phyloP scores from a whole-genome alignment of 306 rosid genomes.

The Trifolium dubium region DNA sequence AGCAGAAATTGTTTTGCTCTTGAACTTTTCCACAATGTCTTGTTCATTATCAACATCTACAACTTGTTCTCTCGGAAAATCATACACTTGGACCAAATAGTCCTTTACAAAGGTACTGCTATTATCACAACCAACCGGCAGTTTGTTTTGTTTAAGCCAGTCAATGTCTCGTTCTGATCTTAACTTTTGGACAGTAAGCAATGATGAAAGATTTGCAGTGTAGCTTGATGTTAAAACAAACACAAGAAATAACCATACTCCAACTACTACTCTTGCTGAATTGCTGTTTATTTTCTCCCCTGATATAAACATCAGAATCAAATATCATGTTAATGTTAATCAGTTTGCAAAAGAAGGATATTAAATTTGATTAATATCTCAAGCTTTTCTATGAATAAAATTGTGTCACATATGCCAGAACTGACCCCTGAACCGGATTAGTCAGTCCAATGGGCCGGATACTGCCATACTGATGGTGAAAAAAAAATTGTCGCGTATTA shows the following conservation, averaged over 20 bases:
- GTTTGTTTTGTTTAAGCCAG: slow-evolving; percentile 53
- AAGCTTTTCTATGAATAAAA: neutral
- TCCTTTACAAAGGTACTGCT: slow-evolving; percentile 40
- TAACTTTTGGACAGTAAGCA: slow-evolving; percentile 54
- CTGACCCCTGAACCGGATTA: no score
- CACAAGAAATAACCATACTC: slow-evolving; percentile 60
- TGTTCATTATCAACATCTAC: slow-evolving; percentile 31
- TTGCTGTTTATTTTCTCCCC: slow-evolving; percentile 56
- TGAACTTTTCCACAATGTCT: slow-evolving; percentile 37
- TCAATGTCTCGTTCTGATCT: slow-evolving; percentile 44
- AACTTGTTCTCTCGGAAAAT: slow-evolving; percentile 12
- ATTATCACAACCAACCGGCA: slow-evolving; percentile 53
- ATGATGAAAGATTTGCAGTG: slow-evolving; percentile 73
- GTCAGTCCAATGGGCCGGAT: no score
- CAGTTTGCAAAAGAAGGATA: slow-evolving; percentile 11
- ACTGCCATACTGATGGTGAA: no score
- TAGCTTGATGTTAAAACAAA: slow-evolving; percentile 67
- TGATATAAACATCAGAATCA: slow-evolving; percentile 39
- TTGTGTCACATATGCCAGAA: neutral
- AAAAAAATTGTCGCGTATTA: no score
- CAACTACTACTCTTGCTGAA: slow-evolving; percentile 53
- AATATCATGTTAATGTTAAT: no score
- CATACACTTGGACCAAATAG: slow-evolving; percentile 42
- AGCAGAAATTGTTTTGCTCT: slow-evolving; percentile 46
- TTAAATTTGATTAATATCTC: neutral